phyloP scores from a whole-genome alignment of 2,329 filamentous ascomycete genomes.

The Nemania abortiva region DNA sequence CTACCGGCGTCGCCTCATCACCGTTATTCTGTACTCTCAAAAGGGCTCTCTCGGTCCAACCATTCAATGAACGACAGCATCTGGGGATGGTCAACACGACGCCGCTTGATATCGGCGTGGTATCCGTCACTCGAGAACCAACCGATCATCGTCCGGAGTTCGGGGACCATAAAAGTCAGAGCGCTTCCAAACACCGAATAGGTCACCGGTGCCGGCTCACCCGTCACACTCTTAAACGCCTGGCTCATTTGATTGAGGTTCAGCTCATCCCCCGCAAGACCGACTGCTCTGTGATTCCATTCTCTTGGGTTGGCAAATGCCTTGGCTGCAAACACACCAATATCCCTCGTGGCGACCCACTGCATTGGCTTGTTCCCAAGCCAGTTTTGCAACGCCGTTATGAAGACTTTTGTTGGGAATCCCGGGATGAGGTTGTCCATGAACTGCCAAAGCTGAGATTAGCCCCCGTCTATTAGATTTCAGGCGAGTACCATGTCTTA shows the following conservation, averaged over 20 bases:
- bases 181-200: conserved; percentile 50
- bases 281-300: conserved; percentile 55
- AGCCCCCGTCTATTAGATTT: background rate
- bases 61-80: conserved; percentile 52
- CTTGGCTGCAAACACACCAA: conserved; percentile 60
- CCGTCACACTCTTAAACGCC: conserved; percentile 49
- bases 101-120: conserved; percentile 48
- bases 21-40: conserved; percentile 36
- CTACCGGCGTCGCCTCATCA: background rate
- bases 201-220: conserved; percentile 45
- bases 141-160: conserved; percentile 52
- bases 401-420: conserved; percentile 54
- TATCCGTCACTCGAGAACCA: conserved; percentile 55
- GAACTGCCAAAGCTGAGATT: conserved; percentile 54
- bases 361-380: conserved; percentile 54
- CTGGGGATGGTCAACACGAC: conserved; percentile 49
- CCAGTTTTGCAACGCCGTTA: conserved; percentile 51
- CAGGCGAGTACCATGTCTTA: too few species aligned
- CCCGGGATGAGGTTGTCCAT: conserved; percentile 65
- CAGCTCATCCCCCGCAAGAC: conserved; percentile 61
- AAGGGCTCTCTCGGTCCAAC: conserved; percentile 50
- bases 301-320: conserved; percentile 55
- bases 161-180: conserved; percentile 49
- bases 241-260: conserved; percentile 50
- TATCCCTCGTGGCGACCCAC: conserved; percentile 57